Percentiles rank a stretch among this genome's conserved stretches.
Evolutionary conservation across 345 rosid species (phyloP).

Genomic region (Rhodomyrtus tomentosa): DNA sequence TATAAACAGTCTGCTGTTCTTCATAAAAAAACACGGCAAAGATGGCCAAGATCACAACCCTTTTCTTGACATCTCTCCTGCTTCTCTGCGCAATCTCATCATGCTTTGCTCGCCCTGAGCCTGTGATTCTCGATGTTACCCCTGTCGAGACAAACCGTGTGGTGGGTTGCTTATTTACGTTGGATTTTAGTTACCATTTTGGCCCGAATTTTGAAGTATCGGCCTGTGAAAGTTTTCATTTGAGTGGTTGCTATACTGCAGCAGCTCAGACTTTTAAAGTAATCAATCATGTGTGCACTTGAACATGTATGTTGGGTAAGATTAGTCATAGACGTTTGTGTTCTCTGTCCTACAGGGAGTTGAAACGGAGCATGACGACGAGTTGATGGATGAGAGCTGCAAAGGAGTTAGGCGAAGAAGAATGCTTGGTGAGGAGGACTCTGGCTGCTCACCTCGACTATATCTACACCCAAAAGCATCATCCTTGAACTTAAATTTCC

Average conservation of each 20-base stretch:
- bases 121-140: background rate
- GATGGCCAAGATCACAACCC: background rate
- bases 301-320: background rate
- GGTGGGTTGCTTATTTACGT: background rate
- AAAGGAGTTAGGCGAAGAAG: conserved; percentile 35
- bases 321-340: background rate
- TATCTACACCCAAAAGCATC: conserved; percentile 36
- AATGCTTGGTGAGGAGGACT: conserved; percentile 40
- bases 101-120: background rate
- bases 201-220: background rate
- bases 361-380: background rate
- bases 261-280: no score
- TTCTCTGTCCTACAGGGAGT: background rate
- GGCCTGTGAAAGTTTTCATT: background rate
- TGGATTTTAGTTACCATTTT: background rate
- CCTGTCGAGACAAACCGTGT: background rate
- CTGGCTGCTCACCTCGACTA: conserved; percentile 48
- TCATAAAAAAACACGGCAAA: background rate
- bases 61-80: background rate
- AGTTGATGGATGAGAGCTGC: conserved; percentile 22
- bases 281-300: background rate
- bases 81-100: background rate
- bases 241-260: background rate
- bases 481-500: background rate
- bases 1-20: background rate